Base-by-base conservation (phyloP, 345 rosid species). In the Gossypium rotundifolium region DNA sequence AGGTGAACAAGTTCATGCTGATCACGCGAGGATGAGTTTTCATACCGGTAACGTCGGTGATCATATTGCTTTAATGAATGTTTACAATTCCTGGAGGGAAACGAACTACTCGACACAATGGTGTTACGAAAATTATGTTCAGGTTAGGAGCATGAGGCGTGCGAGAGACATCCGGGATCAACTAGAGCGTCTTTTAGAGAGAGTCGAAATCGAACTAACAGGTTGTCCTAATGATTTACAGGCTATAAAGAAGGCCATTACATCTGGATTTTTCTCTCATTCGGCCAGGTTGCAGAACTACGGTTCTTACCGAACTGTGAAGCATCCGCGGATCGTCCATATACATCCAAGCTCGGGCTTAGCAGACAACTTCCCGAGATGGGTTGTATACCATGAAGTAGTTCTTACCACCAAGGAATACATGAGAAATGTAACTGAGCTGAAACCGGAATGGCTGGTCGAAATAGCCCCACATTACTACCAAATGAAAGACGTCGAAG, bases 101-200 rank as follows among this genome's bases (percentile, higher is more conserved):
- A 91, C 97, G 74, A 95, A 95, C 79, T 95, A 79, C 81, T 90
- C 98, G 12, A 95, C 99, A 2, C 97, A 93, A 66, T 95, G 99
- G 99, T 95, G 99, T 81, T 91, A 89, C 13, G 99, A 95, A 80
- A 93, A 89, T 80, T 95, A 93, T 84, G 91, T 95, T 79, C 99
- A 93, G 94, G 99, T 93, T 27, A 84, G 97, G 87, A 95, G 99
- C 79, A 95, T 95, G 97, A 95, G 93, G 79, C 90, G 97, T 73
- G 99, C 99, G 23, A 87, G 97, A 83, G 98, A 95, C 75, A 83
- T 95, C n/a, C 83, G 99, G 62, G 98, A 95, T 77, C 99, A 95
- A 77, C 73, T 93, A 87, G 97, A 91, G 76, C 96, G 97, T 65
- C 98, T 94, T 70, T 74, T 95, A 53, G 97, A 95, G 86, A 90